A percentile compares a stretch with the other conserved stretches of the same genome.
Evolutionary conservation across 768 basidiomycete genomes (phyloP).

Genomic region (Lepiota brunneoincarnata): DNA sequence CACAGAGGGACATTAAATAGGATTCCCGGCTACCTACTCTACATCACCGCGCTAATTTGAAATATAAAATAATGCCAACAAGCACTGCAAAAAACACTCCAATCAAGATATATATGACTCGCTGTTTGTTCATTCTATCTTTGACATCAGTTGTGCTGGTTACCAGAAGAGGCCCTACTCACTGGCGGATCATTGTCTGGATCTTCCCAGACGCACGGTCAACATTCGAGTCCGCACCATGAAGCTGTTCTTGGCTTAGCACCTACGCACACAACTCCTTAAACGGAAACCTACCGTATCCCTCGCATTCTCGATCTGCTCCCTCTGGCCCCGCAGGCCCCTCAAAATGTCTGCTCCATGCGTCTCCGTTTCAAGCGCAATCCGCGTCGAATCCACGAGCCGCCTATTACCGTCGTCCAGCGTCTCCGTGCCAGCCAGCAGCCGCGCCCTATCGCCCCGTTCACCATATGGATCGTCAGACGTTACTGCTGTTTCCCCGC

Average conservation of each 20-base stretch:
- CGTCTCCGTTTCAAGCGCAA: slow-evolving; percentile 92
- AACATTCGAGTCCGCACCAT: slow-evolving; percentile 78
- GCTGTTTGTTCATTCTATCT: slow-evolving; percentile 87
- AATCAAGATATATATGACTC: slow-evolving; percentile 74
- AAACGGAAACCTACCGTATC: slow-evolving; percentile 58
- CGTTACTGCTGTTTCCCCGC: slow-evolving; percentile 9
- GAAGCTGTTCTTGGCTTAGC: slow-evolving; percentile 45
- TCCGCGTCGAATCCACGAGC: slow-evolving; percentile 73
- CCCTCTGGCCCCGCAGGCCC: slow-evolving; percentile 77
- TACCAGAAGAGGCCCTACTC: slow-evolving; percentile 4
- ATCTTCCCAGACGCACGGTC: slow-evolving; percentile 87
- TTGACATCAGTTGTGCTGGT: not conserved
- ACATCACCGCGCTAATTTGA: slow-evolving; percentile 35
- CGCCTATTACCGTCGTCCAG: slow-evolving; percentile 75
- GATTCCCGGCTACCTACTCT: not conserved
- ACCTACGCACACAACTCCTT: not conserved
- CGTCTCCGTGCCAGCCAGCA: slow-evolving; percentile 69
- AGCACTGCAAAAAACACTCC: slow-evolving; percentile 75
- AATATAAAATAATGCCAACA: slow-evolving; percentile 71
- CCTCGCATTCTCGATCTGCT: slow-evolving; percentile 86
- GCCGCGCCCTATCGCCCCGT: slow-evolving; percentile 62
- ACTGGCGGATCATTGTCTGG: slow-evolving; percentile 92
- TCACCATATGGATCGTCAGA: slow-evolving; percentile 76
- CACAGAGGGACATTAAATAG: not conserved
- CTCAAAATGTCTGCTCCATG: slow-evolving; percentile 86